Percentiles rank a stretch among this genome's conserved stretches.
These are phyloP conservation scores for Eutreptiella sp. DNA, from an alignment of 208 protist species.

Conservation along the genomic window DNA sequence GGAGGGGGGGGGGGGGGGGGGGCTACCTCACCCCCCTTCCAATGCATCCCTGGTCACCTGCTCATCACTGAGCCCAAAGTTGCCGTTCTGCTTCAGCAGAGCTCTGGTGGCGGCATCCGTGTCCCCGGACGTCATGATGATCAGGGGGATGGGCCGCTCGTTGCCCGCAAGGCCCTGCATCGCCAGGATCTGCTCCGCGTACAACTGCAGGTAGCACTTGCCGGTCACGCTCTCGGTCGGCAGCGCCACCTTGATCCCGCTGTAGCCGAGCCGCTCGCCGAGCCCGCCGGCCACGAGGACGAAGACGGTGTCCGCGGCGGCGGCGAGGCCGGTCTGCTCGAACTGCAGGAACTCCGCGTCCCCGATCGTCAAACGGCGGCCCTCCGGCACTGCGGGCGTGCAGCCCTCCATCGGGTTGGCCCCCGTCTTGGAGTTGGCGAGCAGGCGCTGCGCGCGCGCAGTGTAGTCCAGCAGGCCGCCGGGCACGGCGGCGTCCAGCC, in stretches of 20 bases:
- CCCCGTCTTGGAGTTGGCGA: constrained; percentile 41
- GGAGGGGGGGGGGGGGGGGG: too few species aligned
- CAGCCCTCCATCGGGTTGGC: constrained; percentile 51
- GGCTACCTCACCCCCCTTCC: too few species aligned
- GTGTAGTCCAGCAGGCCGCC: constrained; percentile 72
- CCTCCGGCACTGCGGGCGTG: constrained; percentile 52
- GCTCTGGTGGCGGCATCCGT: constrained; percentile 69
- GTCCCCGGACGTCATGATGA: constrained; percentile 88
- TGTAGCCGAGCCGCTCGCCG: constrained; percentile 81
- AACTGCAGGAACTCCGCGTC: constrained; percentile 42
- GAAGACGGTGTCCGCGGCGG: constrained; percentile 59
- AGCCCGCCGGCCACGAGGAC: constrained; percentile 81
- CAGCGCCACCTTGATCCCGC: constrained; percentile 74
- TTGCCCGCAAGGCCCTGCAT: constrained; percentile 46
- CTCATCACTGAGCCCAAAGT: constrained; percentile 51
- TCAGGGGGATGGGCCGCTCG: constrained; percentile 56
- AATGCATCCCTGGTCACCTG: too few species aligned
- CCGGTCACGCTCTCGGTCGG: constrained; percentile 71
- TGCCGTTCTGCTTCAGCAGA: constrained; percentile 49
- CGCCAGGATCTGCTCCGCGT: constrained; percentile 42
- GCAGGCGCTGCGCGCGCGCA: constrained; percentile 56
- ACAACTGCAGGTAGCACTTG: constrained; percentile 60
- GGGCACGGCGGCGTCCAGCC: constrained; percentile 58
- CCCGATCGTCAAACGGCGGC: constrained; percentile 42
- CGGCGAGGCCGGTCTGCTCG: constrained; percentile 42